Percentiles rank a stretch among this genome's conserved stretches.
Evolutionary conservation across 2,329 filamentous ascomycete genomes (phyloP).

Genomic region (Cladosporium sp.): DNA sequence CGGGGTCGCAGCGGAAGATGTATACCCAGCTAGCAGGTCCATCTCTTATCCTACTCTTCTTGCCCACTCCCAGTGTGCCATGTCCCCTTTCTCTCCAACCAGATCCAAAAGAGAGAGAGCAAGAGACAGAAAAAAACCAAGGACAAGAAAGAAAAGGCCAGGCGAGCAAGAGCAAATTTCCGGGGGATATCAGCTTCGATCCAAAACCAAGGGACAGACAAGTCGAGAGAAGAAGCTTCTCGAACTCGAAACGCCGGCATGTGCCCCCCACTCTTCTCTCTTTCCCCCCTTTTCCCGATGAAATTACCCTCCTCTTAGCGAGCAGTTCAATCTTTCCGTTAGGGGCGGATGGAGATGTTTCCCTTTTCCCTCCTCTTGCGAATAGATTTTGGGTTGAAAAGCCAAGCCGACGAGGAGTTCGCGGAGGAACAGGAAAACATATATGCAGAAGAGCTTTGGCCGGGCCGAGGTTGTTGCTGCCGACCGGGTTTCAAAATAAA

Average conservation of each 20-base stretch:
- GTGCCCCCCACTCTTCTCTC: not conserved
- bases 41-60: not conserved
- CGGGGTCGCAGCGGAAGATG: too few relatives aligned
- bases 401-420: not conserved
- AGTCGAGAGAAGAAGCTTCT: not conserved
- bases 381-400: too few relatives aligned
- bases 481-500: not conserved
- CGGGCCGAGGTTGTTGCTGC: not conserved
- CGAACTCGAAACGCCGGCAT: not conserved
- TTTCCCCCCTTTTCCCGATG: not conserved
- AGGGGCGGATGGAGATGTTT: too few relatives aligned
- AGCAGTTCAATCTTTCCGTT: too few relatives aligned
- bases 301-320: too few relatives aligned
- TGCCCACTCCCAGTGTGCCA: not conserved
- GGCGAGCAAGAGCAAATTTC: not conserved
- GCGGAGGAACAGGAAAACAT: not conserved
- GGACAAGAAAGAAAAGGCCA: not conserved
- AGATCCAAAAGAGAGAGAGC: not conserved
- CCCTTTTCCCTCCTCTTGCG: too few relatives aligned
- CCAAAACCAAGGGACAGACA: not conserved
- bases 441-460: conserved; percentile 1
- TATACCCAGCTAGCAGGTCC: not conserved
- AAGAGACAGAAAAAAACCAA: not conserved
- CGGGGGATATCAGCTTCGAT: not conserved
- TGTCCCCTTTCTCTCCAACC: not conserved